A percentile compares a stretch with the other conserved stretches of the same genome.
Conservation (phyloP, 116 monocot species). For the Papilionanthe hybrid region DNA sequence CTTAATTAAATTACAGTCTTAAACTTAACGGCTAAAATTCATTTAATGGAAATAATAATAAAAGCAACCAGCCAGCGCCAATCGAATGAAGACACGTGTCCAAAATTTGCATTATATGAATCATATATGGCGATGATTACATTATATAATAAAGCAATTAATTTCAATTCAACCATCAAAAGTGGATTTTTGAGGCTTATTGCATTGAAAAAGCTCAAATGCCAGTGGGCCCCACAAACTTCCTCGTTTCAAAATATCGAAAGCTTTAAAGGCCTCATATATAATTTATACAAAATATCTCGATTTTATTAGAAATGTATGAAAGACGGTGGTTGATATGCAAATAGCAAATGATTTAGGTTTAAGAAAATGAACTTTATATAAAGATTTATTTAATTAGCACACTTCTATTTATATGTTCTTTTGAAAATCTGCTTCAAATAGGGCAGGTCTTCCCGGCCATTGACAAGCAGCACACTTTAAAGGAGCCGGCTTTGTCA, state of each 20-base stretch:
- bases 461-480: conserved; percentile 6
- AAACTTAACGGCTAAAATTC: no score
- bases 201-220: not conserved
- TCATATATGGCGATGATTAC: not conserved
- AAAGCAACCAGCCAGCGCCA: not conserved
- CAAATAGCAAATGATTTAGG: not conserved
- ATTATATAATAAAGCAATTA: not conserved
- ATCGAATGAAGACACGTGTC: not conserved
- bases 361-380: not conserved
- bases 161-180: not conserved
- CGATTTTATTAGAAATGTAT: no score
- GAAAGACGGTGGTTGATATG: not conserved
- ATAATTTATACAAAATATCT: no score
- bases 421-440: not conserved
- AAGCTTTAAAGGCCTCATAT: no score
- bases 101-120: not conserved
- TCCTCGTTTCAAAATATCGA: not conserved
- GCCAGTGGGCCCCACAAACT: not conserved
- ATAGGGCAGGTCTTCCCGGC: not conserved
- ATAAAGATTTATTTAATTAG: not conserved
- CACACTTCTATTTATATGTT: not conserved
- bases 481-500: conserved; percentile 1
- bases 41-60: not conserved
- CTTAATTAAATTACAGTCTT: no score
- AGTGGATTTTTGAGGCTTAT: not conserved